Evolutionary conservation across 2,329 filamentous ascomycete species (phyloP), one percentile per base, ranked within the genome.

Genomic region (Neoscytalidium dimidiatum): DNA sequence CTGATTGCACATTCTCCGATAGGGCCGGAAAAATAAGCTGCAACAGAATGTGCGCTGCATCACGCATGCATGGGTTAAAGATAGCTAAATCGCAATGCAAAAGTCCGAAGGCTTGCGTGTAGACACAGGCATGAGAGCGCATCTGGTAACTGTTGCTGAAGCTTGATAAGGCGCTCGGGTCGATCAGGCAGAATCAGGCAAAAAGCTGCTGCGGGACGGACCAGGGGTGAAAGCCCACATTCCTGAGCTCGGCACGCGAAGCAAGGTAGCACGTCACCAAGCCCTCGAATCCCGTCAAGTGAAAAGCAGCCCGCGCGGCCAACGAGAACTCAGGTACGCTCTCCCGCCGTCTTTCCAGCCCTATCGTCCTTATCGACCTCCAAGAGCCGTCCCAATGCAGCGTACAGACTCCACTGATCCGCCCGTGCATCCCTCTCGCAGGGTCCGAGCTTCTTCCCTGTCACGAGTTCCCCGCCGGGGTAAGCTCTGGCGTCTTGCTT

Each of bases 391-490:
- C 33, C 13, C 23, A 14, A 57, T 43, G 52, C 52, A 57, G 53
- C 53, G 17, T 11, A 6, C 26, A 23, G 26, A 31, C 35, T 58
- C 53, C 53, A 41, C 53, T 58, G 53, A 58, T 58, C 53, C 38
- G 26, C 53, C 53, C 53, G 35, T 35, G 35, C 49, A 35, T n/a
- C 29, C 13, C 23, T 26, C 26, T 44, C 11, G 52, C 53, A 58
- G 53, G 38, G 53, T 23, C 53, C 53, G 35, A 58, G 53, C 53
- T 44, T 58, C 46, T 58, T 35, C 14, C 17, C 17, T 26, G 35
- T 56, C 53, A 58, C 53, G 53, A 58, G 53, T 58, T n/a, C 53
- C 53, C 21, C 33, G 8, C 53, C 11, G 53, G 35, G 53, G 53
- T 44, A 58, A 58, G 53, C 53, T 58, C 33, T 56, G 52, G 21